Evolutionary conservation across 2,329 filamentous ascomycete genomes (phyloP), one percentile per base, ranked within the genome.

Genomic region (Cladosporium phlei): DNA sequence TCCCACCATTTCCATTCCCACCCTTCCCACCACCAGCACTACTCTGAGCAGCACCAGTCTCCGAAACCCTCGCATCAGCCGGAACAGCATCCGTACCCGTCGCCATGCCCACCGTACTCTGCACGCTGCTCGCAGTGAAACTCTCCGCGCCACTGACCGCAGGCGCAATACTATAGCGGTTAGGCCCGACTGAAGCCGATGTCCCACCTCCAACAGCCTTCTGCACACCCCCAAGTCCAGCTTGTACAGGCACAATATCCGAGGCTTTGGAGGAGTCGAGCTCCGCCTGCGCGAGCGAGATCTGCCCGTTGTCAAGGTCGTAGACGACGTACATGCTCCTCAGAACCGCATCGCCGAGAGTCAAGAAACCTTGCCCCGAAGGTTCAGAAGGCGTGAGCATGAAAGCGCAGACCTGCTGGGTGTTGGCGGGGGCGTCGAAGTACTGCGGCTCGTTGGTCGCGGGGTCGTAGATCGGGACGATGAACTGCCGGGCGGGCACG

Each of bases 221-320:
- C 3, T 58, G 57, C 2, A 64, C 55, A 22, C 61, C 61, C 9
- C 42, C 46, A 1, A 55, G 46, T 3, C 61, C 61, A 17, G 59
- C 56, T 16, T 51, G 22, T 8, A 64, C 60, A 2, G 53, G 52
- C 21, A 61, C 55, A 29, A 59, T 47, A 16, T 56, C 48, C 5
- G 57, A 51, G 5, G 27, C 19, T 10, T 40, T 46, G 19, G 51
- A 53, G 37, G 52, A 49, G 42, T 64, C 60, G 6, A 54, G 40
- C 2, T 49, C 49, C n/a, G 62, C 60, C 40, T 64, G 62, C 9
- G 61, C 62, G 29, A 65, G 52, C 2, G 60, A 60, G 16, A 58
- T 52, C 39, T 66, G 63, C 3, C 56, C 60, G 22, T 66, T 63
- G 51, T 66, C 62, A 32, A 65, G 59, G 40, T 66, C 63, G 44